These are phyloP conservation scores for Fomitopsis pinicola DNA, from an alignment of 1,284 basidiomycete genomes.

Conservation along the genomic window DNA sequence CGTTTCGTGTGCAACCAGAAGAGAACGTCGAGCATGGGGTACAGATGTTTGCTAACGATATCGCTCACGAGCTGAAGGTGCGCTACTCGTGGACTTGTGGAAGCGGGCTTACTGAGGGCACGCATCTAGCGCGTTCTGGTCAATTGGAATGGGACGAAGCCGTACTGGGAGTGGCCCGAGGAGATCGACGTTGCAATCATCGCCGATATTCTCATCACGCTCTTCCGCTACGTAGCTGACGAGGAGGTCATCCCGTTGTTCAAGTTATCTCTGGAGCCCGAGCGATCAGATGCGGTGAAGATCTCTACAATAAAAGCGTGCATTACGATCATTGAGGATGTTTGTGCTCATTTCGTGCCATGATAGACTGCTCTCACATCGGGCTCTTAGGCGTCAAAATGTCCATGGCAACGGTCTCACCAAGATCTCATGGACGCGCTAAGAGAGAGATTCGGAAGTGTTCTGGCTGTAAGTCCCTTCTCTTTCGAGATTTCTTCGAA, in stretches of 20 bases:
- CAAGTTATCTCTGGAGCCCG: slow-evolving; percentile 61
- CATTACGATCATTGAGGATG: slow-evolving; percentile 41
- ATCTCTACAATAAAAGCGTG: slow-evolving; percentile 72
- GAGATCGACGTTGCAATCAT: slow-evolving; percentile 79
- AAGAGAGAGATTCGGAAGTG: slow-evolving; percentile 44
- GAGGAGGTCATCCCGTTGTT: slow-evolving; percentile 62
- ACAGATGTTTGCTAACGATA: slow-evolving; percentile 63
- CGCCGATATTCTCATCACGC: slow-evolving; percentile 67
- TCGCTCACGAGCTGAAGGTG: slow-evolving; percentile 80
- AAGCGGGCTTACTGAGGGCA: slow-evolving; percentile 2
- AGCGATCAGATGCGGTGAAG: slow-evolving; percentile 77
- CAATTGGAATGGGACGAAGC: slow-evolving; percentile 46
- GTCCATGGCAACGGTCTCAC: slow-evolving; percentile 56
- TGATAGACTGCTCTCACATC: not conserved
- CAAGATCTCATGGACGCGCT: slow-evolving; percentile 41
- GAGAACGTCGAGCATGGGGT: slow-evolving; percentile 64
- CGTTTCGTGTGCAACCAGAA: slow-evolving; percentile 60
- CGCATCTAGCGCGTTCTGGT: slow-evolving; percentile 40
- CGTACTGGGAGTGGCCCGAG: slow-evolving; percentile 68
- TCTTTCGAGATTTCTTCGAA: not conserved
- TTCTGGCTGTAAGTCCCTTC: slow-evolving; percentile 46
- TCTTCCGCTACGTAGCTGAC: slow-evolving; percentile 67
- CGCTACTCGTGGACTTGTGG: not conserved
- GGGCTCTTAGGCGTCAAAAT: slow-evolving; percentile 40
- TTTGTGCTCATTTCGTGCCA: slow-evolving; percentile 8